Base-by-base conservation (phyloP, 1,139 yeast genomes). In the Pichia cactophila region DNA sequence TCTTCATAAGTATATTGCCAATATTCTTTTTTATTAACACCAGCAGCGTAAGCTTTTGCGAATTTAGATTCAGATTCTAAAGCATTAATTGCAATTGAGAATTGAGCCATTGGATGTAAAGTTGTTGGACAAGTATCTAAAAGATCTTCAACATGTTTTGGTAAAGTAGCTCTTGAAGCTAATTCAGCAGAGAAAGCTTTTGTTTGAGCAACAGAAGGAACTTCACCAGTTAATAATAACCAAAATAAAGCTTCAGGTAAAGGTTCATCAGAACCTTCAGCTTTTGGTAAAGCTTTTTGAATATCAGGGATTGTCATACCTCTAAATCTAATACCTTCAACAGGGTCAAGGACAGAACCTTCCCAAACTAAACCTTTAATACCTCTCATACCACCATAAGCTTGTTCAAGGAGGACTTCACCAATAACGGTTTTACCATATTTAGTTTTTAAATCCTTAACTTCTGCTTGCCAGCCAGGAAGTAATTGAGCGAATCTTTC, bases 341-440 rank as follows among this genome's bases (percentile, higher is more conserved):
- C 85, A 61, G 98, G 95, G 73, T 92, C 98, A 70, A 92, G 79
- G 51, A 92, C 98, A 51, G 97, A 90, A 65, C 98, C 98, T 78
- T 92, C 97, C 97, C 97, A 92, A 55, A 92, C 97, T 63, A 92
- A 78, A 66, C 96, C 96, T 74, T 87, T 87, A 75, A 90, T 86
- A 71, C 97, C 97, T 75, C 97, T 84, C 96, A 87, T 88, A 80
- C 98, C 98, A 78, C 97, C 98, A 74, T 92, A 92, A 49, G 96
- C 96, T 76, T 92, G 97, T 73, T 88, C 96, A 60, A 92, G 79
- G 58, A 83, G 76, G 60, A 90, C 95, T 74, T 92, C 96, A 62
- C 96, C 97, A 64, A 94, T 88, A 54, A 79, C 92, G 64, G 94
- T 83, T 69, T 83, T 78, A 66, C 97, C 97, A 69, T 89, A 78